These are phyloP conservation scores for Eucommia ulmoides DNA, from an alignment of 257 asterid species.

Conservation along the genomic window DNA sequence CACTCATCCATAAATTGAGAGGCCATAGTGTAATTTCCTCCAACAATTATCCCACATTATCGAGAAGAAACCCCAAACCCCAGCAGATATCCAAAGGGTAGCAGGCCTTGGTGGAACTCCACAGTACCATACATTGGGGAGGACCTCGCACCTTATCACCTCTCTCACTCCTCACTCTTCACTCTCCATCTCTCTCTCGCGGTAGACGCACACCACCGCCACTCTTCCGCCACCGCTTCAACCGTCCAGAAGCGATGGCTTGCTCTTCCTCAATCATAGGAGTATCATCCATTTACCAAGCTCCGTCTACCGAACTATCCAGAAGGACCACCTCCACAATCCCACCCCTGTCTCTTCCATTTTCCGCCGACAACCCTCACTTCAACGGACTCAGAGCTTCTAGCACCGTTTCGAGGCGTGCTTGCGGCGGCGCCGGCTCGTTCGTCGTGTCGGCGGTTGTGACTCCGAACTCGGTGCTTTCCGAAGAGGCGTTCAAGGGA, in stretches of 20 bases:
- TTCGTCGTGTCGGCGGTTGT: constrained; percentile 52
- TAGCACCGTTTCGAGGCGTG: constrained; percentile 1
- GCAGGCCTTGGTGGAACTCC: too few species aligned
- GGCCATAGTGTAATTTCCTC: too few species aligned
- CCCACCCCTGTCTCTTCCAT: constrained; percentile 33
- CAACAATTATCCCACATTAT: too few species aligned
- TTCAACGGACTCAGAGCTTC: constrained; percentile 15
- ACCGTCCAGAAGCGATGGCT: constrained; percentile 38
- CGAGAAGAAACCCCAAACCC: too few species aligned
- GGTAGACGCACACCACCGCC: too few species aligned
- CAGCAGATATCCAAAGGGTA: too few species aligned
- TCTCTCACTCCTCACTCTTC: too few species aligned
- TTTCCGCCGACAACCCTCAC: constrained; percentile 26
- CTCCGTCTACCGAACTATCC: constrained; percentile 35
- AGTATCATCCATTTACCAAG: constrained; percentile 47
- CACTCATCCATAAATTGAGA: too few species aligned
- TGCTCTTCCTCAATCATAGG: constrained; percentile 41
- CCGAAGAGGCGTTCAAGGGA: constrained; percentile 83
- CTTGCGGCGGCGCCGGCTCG: constrained; percentile 10
- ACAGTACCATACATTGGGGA: too few species aligned
- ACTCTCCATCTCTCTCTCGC: too few species aligned
- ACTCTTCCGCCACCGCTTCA: too few species aligned
- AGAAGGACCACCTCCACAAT: constrained; percentile 27
- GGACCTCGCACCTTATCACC: too few species aligned
- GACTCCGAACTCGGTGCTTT: constrained; percentile 60